Conservation (phyloP, 306 rosid species). For the Castanospermum australe region DNA sequence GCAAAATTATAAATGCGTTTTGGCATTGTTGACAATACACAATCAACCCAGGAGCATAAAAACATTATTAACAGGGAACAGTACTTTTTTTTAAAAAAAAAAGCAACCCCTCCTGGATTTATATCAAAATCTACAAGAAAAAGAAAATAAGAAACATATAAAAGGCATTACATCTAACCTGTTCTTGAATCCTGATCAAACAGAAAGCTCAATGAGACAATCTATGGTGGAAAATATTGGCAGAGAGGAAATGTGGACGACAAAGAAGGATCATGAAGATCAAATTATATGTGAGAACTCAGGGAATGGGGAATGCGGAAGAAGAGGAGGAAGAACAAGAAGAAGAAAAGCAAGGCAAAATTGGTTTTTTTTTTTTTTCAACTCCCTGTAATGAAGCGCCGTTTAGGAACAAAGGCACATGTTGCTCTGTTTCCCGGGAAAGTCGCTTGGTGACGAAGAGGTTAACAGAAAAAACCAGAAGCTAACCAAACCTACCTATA, state of each 20-base stretch:
- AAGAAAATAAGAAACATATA: not conserved
- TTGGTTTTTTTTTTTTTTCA: not conserved
- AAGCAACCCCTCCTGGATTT: not conserved
- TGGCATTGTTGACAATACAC: not conserved
- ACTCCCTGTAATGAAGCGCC: constrained; percentile 13
- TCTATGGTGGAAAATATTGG: not conserved
- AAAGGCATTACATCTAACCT: not conserved
- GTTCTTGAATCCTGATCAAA: constrained; percentile 26
- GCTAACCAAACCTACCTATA: not conserved
- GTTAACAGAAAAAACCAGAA: constrained; percentile 19
- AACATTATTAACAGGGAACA: not conserved
- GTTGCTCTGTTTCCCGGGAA: constrained; percentile 26
- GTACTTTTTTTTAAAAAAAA: not conserved
- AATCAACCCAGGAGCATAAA: not conserved
- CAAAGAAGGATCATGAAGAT: not conserved
- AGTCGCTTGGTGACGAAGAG: constrained; percentile 27
- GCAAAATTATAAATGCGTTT: not conserved
- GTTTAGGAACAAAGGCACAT: constrained; percentile 23
- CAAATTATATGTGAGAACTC: not conserved
- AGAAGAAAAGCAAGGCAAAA: not conserved
- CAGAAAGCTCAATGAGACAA: constrained; percentile 5
- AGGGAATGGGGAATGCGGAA: constrained; percentile 25
- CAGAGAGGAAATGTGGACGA: not conserved
- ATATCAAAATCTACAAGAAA: not conserved
- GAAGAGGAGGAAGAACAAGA: constrained; percentile 3